These are phyloP conservation scores for Pochonia chlamydosporia DNA, from an alignment of 2,329 filamentous ascomycete species.

Conservation along the genomic window DNA sequence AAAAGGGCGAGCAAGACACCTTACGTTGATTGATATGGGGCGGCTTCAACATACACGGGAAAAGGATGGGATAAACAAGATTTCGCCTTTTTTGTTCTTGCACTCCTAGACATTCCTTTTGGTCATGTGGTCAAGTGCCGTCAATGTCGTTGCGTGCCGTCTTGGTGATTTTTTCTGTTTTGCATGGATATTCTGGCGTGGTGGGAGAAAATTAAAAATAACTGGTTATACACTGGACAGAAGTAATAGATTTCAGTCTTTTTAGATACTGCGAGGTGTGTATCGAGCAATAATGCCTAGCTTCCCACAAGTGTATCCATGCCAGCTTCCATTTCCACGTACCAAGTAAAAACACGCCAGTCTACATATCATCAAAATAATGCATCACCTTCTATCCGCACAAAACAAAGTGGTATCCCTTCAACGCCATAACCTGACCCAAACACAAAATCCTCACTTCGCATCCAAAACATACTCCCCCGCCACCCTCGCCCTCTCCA, in stretches of 20 bases:
- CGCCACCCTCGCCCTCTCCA: constrained; percentile 58
- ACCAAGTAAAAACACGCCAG: no score
- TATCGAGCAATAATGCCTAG: no score
- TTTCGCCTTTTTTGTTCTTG: not conserved
- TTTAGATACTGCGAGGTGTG: no score
- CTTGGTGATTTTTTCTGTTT: not conserved
- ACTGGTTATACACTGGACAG: not conserved
- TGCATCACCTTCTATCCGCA: no score
- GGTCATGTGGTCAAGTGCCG: not conserved
- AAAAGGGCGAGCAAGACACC: not conserved
- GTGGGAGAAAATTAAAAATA: not conserved
- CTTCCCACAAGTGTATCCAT: no score
- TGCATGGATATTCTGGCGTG: not conserved
- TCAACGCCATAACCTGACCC: not conserved
- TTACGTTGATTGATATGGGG: not conserved
- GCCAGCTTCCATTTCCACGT: no score
- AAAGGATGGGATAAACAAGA: not conserved
- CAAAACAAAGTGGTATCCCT: not conserved
- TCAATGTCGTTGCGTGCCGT: not conserved
- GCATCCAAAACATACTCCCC: constrained; percentile 48
- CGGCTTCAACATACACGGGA: not conserved
- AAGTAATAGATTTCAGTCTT: not conserved
- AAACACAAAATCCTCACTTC: constrained; percentile 7
- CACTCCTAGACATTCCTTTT: not conserved
- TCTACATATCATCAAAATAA: no score